Evolutionary conservation across 345 rosid species (phyloP).

Genomic region (Conringia planisiliqua): DNA sequence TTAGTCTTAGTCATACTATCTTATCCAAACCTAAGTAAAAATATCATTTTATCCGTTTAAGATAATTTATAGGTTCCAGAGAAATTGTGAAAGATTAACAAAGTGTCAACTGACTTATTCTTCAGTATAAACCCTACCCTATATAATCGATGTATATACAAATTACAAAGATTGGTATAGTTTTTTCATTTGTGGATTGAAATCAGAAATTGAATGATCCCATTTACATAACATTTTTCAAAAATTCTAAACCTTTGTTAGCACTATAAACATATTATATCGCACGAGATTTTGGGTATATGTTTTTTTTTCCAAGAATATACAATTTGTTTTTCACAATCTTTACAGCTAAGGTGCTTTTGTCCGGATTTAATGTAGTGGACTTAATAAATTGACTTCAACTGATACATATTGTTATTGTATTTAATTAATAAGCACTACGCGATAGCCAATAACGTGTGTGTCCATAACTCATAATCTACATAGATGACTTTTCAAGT

Average conservation of each 20-base stretch:
- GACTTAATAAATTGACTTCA: constrained; percentile 14
- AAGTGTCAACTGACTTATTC: not conserved
- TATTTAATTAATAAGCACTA: not conserved
- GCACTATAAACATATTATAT: not conserved
- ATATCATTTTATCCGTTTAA: not conserved
- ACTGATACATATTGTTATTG: not conserved
- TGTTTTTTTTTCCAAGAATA: not conserved
- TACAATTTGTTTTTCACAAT: not conserved
- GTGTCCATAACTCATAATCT: not conserved
- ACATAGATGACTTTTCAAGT: not conserved
- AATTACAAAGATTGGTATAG: not conserved
- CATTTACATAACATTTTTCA: not conserved
- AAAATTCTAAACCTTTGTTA: not conserved
- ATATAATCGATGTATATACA: not conserved
- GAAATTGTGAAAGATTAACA: not conserved
- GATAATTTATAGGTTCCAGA: not conserved
- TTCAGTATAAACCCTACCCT: not conserved
- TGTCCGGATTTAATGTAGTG: not conserved
- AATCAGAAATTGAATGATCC: not conserved
- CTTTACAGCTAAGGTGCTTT: not conserved
- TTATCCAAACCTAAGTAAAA: not conserved
- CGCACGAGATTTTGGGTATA: not conserved
- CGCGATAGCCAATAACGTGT: constrained; percentile 10
- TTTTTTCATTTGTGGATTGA: not conserved
- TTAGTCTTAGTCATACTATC: not conserved